Conservation (phyloP, 2,329 filamentous ascomycete genomes). For the Botrytis pseudocinerea region DNA sequence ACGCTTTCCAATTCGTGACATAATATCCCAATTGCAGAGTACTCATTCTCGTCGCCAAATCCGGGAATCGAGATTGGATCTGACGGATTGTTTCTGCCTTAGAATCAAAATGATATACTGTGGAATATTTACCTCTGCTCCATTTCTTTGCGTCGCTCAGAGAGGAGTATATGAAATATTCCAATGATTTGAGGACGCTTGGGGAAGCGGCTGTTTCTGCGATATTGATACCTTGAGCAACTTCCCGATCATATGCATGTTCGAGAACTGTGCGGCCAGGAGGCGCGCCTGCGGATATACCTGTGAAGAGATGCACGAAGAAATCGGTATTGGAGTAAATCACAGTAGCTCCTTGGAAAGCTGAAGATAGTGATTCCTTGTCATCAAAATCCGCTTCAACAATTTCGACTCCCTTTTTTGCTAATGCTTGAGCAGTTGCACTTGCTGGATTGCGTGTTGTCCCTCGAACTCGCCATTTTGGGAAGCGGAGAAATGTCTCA, state of each 20-base stretch:
- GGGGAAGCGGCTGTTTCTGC: background rate
- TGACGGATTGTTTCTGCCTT: background rate
- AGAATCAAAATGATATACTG: background rate
- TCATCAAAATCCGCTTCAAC: slow-evolving; percentile 49
- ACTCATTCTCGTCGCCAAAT: background rate
- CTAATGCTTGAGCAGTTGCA: slow-evolving; percentile 42
- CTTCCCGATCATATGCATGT: background rate
- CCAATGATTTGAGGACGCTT: background rate
- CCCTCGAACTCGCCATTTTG: slow-evolving; percentile 44
- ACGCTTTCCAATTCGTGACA: background rate
- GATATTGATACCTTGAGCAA: background rate
- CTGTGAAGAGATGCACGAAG: background rate
- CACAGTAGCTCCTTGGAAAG: slow-evolving; percentile 48
- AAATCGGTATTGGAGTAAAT: slow-evolving; percentile 58
- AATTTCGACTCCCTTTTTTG: slow-evolving; percentile 45
- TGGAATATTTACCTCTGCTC: background rate
- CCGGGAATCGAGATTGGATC: background rate
- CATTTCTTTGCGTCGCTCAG: background rate
- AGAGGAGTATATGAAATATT: background rate
- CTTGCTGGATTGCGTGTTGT: slow-evolving; percentile 48
- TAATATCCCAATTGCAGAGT: background rate
- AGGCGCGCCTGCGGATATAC: background rate
- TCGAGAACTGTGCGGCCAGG: background rate
- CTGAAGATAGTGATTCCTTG: slow-evolving; percentile 41
- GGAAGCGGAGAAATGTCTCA: background rate